Percentiles rank a stretch among this genome's conserved stretches.
phyloP scores from a whole-genome alignment of 1,139 yeast genomes.

The Pneumocystis wakefieldiae region DNA sequence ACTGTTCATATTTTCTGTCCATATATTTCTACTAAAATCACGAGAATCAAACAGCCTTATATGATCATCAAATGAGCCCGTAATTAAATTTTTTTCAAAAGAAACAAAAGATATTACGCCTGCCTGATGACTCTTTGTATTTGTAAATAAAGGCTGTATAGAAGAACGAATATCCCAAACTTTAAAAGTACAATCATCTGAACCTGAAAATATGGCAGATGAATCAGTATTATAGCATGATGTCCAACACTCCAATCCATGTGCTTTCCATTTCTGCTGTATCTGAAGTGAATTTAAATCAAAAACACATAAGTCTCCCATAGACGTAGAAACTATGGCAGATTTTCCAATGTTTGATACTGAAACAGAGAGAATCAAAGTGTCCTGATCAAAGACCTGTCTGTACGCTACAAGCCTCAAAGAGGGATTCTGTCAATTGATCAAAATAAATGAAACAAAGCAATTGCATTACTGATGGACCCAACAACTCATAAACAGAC shows the following conservation, averaged over 20 bases:
- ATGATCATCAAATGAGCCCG: slow-evolving; percentile 10
- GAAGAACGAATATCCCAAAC: slow-evolving; percentile 2
- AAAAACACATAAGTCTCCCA: slow-evolving; percentile 1
- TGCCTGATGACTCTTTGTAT: slow-evolving; percentile 7
- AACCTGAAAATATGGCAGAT: slow-evolving; percentile 5
- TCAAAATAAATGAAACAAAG: background rate
- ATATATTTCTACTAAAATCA: slow-evolving; percentile 1
- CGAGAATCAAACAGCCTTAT: slow-evolving; percentile 8
- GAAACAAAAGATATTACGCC: slow-evolving; percentile 10
- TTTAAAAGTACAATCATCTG: slow-evolving; percentile 8
- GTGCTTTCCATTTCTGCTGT: background rate
- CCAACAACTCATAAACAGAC: slow-evolving; percentile 1
- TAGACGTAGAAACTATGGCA: slow-evolving; percentile 6
- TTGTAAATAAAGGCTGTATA: background rate
- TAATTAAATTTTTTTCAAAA: slow-evolving; percentile 2
- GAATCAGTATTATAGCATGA: slow-evolving; percentile 4
- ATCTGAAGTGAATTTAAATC: background rate
- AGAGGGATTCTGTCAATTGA: background rate
- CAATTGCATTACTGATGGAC: background rate
- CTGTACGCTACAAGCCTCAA: background rate
- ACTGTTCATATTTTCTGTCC: slow-evolving; percentile 7
- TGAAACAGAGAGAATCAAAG: slow-evolving; percentile 6
- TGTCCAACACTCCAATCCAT: slow-evolving; percentile 7
- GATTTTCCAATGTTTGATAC: slow-evolving; percentile 1
- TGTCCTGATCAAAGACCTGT: background rate